Evolutionary conservation across 345 rosid species (phyloP).

Genomic region (Boechera stricta): DNA sequence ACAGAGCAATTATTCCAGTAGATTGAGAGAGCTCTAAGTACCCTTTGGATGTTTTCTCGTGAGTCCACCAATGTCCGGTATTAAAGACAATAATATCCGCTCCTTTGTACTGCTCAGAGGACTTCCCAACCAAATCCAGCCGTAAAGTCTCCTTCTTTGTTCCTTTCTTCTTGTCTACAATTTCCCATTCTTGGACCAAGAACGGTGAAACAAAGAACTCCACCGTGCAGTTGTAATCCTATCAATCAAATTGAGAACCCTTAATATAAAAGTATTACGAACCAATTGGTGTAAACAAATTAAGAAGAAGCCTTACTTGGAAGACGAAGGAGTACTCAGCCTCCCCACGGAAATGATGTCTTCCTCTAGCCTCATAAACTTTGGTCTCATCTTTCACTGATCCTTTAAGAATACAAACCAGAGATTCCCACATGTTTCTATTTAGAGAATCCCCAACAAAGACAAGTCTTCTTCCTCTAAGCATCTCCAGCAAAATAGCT

Average conservation of each 20-base stretch:
- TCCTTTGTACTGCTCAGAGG: constrained; percentile 68
- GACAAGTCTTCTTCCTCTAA: constrained; percentile 87
- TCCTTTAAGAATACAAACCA: constrained; percentile 75
- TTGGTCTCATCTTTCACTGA: constrained; percentile 66
- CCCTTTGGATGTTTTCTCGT: constrained; percentile 96
- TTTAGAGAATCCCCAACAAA: constrained; percentile 94
- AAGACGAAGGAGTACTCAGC: constrained; percentile 84
- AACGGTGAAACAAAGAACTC: constrained; percentile 96
- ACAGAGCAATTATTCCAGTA: constrained; percentile 2
- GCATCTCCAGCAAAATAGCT: constrained; percentile 65
- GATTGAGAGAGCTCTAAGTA: constrained; percentile 29
- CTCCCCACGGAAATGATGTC: constrained; percentile 75
- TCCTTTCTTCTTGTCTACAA: constrained; percentile 63
- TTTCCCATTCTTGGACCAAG: constrained; percentile 91
- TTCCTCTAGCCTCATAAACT: constrained; percentile 81
- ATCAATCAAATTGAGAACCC: constrained; percentile 2
- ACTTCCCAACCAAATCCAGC: constrained; percentile 81
- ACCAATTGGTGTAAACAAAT: not conserved
- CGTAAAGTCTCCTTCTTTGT: constrained; percentile 80
- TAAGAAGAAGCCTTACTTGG: constrained; percentile 50
- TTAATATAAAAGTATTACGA: not conserved
- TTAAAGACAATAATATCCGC: constrained; percentile 91
- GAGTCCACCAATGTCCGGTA: constrained; percentile 99
- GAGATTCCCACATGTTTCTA: constrained; percentile 99
- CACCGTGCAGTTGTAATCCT: constrained; percentile 80